Percentiles rank a stretch among this genome's conserved stretches.
Conservation (phyloP, 768 basidiomycete species). For the Pulveroboletus sp. region DNA sequence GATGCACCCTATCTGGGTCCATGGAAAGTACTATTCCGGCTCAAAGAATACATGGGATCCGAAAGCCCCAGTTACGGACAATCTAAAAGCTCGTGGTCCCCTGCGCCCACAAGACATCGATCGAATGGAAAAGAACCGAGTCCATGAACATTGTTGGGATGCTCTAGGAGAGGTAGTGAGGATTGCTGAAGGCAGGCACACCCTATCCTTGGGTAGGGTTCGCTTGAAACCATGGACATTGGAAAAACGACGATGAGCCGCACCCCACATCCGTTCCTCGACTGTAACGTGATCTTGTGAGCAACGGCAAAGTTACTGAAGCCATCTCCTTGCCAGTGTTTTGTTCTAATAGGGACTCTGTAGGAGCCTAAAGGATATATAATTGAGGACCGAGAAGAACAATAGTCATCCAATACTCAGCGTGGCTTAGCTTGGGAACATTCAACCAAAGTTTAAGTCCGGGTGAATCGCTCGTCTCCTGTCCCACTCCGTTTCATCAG, state of each 20-base stretch:
- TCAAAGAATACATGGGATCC: constrained; percentile 38
- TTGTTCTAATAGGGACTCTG: background rate
- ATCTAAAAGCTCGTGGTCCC: constrained; percentile 12
- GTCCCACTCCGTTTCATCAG: background rate
- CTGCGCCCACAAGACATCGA: constrained; percentile 15
- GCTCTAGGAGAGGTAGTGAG: constrained; percentile 50
- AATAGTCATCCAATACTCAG: constrained; percentile 5
- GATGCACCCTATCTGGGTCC: constrained; percentile 24
- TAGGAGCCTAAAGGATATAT: background rate
- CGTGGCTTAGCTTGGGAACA: constrained; percentile 8
- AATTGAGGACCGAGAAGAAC: constrained; percentile 2
- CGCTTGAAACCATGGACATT: constrained; percentile 24
- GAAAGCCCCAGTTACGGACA: constrained; percentile 27
- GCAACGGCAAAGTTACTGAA: background rate
- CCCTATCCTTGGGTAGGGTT: constrained; percentile 49
- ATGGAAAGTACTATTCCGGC: constrained; percentile 17
- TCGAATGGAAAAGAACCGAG: constrained; percentile 20
- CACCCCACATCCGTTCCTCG: background rate
- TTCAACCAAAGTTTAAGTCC: background rate
- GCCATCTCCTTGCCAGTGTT: background rate
- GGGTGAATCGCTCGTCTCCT: constrained; percentile 1
- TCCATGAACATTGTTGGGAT: constrained; percentile 40
- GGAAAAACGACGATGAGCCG: constrained; percentile 7
- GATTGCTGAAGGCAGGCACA: constrained; percentile 56
- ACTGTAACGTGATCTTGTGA: background rate